Percentiles rank a stretch among this genome's conserved stretches.
These are phyloP conservation scores for Thielaviopsis punctulata DNA, from an alignment of 2,329 filamentous ascomycete species.

Conservation along the genomic window DNA sequence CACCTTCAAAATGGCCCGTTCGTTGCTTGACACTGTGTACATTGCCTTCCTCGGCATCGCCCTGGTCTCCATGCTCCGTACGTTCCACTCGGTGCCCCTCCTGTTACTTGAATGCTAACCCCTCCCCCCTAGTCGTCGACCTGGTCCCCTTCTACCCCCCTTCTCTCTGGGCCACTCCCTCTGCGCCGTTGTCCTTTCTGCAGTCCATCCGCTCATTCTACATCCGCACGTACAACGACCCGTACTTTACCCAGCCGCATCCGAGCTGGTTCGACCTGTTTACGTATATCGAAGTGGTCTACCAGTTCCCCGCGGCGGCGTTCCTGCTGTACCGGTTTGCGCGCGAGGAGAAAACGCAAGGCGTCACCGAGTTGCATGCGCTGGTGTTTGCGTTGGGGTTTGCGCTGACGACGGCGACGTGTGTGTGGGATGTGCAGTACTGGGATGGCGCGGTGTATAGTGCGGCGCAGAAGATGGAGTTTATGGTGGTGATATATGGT, in stretches of 20 bases:
- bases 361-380: slow-evolving; percentile 30
- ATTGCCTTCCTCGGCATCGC: slow-evolving; percentile 5
- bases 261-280: slow-evolving; percentile 35
- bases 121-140: slow-evolving; percentile 30
- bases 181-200: slow-evolving; percentile 31
- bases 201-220: slow-evolving; percentile 29
- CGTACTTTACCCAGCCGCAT: slow-evolving; percentile 24
- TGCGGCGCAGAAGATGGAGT: slow-evolving; percentile 25
- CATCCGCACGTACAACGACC: slow-evolving; percentile 32
- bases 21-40: neutral
- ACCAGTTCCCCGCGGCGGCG: slow-evolving; percentile 32
- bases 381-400: slow-evolving; percentile 35
- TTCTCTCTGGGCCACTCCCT: slow-evolving; percentile 24
- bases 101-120: neutral
- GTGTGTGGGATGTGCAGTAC: slow-evolving; percentile 31
- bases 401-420: slow-evolving; percentile 32
- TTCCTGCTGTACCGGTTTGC: slow-evolving; percentile 29
- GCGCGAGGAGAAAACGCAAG: slow-evolving; percentile 13
- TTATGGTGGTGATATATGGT: slow-evolving; percentile 32
- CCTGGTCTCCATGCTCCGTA: slow-evolving; percentile 14
- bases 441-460: slow-evolving; percentile 31
- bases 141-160: slow-evolving; percentile 35
- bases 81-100: neutral
- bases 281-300: slow-evolving; percentile 30
- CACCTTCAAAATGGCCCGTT: slow-evolving; percentile 2